A percentile compares a stretch with the other conserved stretches of the same genome.
Conservation (phyloP, 2,329 filamentous ascomycete species). For the Pleurostoma richardsiae region DNA sequence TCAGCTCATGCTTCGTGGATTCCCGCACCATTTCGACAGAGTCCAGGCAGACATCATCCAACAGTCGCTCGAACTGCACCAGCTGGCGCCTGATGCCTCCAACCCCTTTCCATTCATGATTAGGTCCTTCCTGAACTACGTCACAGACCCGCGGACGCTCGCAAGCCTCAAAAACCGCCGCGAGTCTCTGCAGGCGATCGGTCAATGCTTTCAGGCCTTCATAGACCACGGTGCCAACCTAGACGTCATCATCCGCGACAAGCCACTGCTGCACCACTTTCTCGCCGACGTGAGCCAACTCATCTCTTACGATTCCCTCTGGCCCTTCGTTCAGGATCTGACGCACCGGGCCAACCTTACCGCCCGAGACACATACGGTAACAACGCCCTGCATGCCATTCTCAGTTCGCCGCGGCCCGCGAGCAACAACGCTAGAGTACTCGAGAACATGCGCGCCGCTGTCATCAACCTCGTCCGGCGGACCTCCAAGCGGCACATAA, state of each 20-base stretch:
- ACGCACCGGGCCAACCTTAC: background rate
- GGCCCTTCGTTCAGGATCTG: background rate
- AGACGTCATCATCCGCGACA: background rate
- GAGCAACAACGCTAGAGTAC: background rate
- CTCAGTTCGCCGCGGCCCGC: background rate
- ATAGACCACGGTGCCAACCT: constrained; percentile 1
- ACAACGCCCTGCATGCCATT: background rate
- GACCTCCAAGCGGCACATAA: constrained; percentile 1
- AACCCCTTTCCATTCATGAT: background rate
- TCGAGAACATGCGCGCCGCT: background rate
- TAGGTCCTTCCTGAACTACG: background rate
- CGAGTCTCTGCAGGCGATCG: background rate
- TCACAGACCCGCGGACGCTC: background rate
- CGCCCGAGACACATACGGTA: background rate
- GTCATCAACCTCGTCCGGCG: background rate
- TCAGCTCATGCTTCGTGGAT: background rate
- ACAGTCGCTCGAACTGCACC: background rate
- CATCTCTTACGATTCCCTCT: constrained; percentile 1
- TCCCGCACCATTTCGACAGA: background rate
- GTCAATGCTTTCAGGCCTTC: background rate
- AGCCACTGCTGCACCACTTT: background rate
- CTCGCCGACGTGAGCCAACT: background rate
- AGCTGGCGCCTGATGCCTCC: background rate
- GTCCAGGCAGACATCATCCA: background rate
- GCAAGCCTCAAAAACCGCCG: too few relatives aligned